These are phyloP conservation scores for Ophidiomyces ophidiicola DNA, from an alignment of 2,329 filamentous ascomycete species.

Conservation along the genomic window DNA sequence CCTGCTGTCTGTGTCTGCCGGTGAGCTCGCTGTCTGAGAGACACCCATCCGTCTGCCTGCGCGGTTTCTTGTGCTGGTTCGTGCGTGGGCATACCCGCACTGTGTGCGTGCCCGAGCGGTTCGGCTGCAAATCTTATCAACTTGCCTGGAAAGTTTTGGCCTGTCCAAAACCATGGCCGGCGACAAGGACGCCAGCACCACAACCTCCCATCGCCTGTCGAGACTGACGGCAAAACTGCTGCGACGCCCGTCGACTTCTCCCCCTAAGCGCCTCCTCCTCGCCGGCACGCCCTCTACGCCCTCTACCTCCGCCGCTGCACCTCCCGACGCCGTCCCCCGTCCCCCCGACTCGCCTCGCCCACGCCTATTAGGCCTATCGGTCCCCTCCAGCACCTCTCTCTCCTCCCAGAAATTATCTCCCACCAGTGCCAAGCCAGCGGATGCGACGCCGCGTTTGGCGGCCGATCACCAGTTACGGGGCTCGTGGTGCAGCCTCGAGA, in stretches of 20 bases:
- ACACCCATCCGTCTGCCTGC: too few species aligned
- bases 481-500: constrained; percentile 4
- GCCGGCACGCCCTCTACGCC: constrained; percentile 15
- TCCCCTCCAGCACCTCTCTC: not conserved
- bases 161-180: constrained; percentile 11
- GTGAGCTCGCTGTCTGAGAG: too few species aligned
- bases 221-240: constrained; percentile 28
- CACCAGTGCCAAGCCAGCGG: constrained; percentile 1
- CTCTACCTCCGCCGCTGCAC: constrained; percentile 1
- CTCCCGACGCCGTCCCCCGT: constrained; percentile 5
- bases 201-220: constrained; percentile 22
- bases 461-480: too few species aligned
- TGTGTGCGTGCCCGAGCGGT: not conserved
- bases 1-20: too few species aligned
- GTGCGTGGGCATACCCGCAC: not conserved
- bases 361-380: not conserved
- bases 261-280: constrained; percentile 13
- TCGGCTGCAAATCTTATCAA: too few species aligned
- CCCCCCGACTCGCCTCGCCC: not conserved
- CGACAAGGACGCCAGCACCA: constrained; percentile 11
- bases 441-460: too few species aligned
- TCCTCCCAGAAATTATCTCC: not conserved
- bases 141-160: not conserved
- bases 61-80: not conserved
- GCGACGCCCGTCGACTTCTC: constrained; percentile 27